Percentiles rank a stretch among this genome's conserved stretches.
These are phyloP conservation scores for Trypanosomatidae sp. DNA, from an alignment of 208 protist genomes.

Conservation along the genomic window DNA sequence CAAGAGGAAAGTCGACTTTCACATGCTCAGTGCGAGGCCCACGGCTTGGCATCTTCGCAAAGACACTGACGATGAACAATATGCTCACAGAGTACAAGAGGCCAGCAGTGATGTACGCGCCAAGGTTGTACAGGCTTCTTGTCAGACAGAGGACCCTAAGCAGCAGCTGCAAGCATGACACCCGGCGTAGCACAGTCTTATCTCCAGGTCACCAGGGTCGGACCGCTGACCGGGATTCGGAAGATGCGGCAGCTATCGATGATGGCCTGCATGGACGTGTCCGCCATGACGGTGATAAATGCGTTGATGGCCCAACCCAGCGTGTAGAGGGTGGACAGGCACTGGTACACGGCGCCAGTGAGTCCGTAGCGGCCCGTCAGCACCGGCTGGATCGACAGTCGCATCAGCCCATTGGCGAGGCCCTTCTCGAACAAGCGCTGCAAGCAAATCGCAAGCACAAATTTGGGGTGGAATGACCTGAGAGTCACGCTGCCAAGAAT, in stretches of 20 bases:
- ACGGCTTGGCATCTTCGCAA: slow-evolving; percentile 49
- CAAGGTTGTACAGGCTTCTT: slow-evolving; percentile 27
- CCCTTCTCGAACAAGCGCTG: slow-evolving; percentile 57
- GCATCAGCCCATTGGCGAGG: slow-evolving; percentile 55
- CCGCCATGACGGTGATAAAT: slow-evolving; percentile 56
- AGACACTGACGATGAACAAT: slow-evolving; percentile 58
- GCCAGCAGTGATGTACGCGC: slow-evolving; percentile 42
- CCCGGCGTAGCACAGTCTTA: slow-evolving; percentile 40
- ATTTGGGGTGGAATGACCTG: not conserved
- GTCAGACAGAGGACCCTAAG: slow-evolving; percentile 63
- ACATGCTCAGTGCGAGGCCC: slow-evolving; percentile 37
- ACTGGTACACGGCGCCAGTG: slow-evolving; percentile 42
- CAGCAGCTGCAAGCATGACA: slow-evolving; percentile 28
- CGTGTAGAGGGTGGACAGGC: slow-evolving; percentile 42
- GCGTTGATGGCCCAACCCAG: slow-evolving; percentile 73
- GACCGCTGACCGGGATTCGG: too few relatives aligned
- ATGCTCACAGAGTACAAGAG: slow-evolving; percentile 34
- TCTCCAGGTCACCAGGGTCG: slow-evolving; percentile 54
- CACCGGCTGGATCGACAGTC: slow-evolving; percentile 43
- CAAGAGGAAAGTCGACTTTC: too few relatives aligned
- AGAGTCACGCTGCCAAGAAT: slow-evolving; percentile 2
- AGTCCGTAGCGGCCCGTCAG: slow-evolving; percentile 47
- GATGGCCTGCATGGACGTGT: slow-evolving; percentile 50
- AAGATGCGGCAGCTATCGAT: too few relatives aligned
- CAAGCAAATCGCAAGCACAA: slow-evolving; percentile 27